Evolutionary conservation across 148 eudicot genomes (phyloP).

Genomic region (Chenopodium berlandieri): DNA sequence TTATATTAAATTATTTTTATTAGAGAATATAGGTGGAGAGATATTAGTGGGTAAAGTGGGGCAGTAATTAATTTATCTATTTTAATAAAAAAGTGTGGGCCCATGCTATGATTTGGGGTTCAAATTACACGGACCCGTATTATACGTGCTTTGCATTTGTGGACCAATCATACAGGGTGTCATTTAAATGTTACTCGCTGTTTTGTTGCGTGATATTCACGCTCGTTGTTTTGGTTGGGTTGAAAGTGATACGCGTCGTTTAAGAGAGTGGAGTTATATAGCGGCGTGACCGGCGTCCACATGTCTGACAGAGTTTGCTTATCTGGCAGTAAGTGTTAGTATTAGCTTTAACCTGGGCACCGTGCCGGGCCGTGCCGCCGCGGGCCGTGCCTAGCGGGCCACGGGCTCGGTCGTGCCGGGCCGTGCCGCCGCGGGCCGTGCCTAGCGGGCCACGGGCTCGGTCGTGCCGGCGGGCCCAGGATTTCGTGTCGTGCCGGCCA

Average conservation of each 20-base stretch:
- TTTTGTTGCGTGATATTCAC: background rate
- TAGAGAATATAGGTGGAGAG: background rate
- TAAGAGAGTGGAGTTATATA: constrained; percentile 9
- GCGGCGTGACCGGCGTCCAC: constrained; percentile 9
- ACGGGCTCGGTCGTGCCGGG: too few relatives aligned
- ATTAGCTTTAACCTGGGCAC: too few relatives aligned
- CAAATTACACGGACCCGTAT: constrained; percentile 18
- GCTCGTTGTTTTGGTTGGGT: background rate
- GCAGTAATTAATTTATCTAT: background rate
- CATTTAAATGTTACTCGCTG: background rate
- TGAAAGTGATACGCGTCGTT: background rate
- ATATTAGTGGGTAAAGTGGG: background rate
- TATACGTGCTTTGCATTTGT: constrained; percentile 17
- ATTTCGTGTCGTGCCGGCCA: too few relatives aligned
- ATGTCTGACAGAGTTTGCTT: constrained; percentile 25
- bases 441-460: too few relatives aligned
- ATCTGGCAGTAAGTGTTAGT: constrained; percentile 14
- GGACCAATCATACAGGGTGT: constrained; percentile 4
- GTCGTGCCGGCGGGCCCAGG: too few relatives aligned
- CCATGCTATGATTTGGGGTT: constrained; percentile 2
- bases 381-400: too few relatives aligned
- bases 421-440: too few relatives aligned
- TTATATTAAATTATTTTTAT: too few relatives aligned
- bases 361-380: too few relatives aligned
- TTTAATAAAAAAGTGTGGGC: background rate